Base-by-base conservation (phyloP, 73 alveolate species). In the Stentor coeruleus region DNA sequence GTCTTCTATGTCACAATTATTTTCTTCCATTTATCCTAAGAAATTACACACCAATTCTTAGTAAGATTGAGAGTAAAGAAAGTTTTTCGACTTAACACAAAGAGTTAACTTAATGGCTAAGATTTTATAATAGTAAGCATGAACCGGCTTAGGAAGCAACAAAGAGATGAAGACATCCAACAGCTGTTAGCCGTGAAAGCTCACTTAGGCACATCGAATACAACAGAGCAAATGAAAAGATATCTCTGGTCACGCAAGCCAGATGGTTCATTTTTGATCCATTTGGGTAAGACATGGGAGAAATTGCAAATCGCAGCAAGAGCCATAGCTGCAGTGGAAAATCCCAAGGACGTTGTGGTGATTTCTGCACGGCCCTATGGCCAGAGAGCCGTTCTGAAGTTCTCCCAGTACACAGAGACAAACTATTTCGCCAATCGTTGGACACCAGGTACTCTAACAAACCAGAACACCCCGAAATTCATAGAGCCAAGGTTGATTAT, bases 321-420 rank as follows among this genome's bases (percentile, higher is more conserved):
- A 93, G 90, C 89, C 77, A 93, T 93, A 79, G 98, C 95, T 58
- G 96, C 98, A 76, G 90, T 93, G 86, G 86, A 82, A 36, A 86
- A 93, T 86, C 96, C 95, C 35, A 85, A 86, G 36, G 98, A 93
- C 83, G 89, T 93, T 82, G 82, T 93, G 85, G 97, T 85, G 77
- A 42, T 93, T 72, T 82, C 95, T 86, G 84, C 88, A 87, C 94
- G 98, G 84, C 89, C 83, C 75, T 84, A 86, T 77, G 99, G 98
- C 58, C 96, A 97, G 87, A 97, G 99, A 97, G 98, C 99, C 31
- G 98, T 95, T 86, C 93, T 94, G 86, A 97, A 97, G 92, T 97
- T 92, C 88, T 97, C 98, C 58, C 92, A 89, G 81, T 93, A 91
- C 94, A 90, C 98, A 59, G 92, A 96, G 83, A 94, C 89, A 83